Conservation (phyloP, 495 filamentous ascomycete species). For the Penicillium subrubescens region DNA sequence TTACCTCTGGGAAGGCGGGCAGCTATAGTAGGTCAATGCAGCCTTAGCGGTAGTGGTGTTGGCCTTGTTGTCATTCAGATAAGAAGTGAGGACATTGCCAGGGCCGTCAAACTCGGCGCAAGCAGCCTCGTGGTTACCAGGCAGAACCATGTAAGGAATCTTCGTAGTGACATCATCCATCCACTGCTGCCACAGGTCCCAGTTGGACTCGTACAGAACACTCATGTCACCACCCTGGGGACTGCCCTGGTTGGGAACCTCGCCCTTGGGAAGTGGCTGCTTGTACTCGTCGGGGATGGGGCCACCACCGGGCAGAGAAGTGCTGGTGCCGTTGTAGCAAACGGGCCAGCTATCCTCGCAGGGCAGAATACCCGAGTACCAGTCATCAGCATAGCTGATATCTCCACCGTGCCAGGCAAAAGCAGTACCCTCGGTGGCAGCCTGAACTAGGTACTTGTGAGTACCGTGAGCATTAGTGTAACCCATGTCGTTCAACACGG, state of each 20-base stretch:
- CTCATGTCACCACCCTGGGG: slow-evolving; percentile 53
- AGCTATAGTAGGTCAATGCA: slow-evolving; percentile 54
- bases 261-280: slow-evolving; percentile 47
- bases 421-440: slow-evolving; percentile 39
- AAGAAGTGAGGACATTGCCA: slow-evolving; percentile 48
- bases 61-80: slow-evolving; percentile 40
- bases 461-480: slow-evolving; percentile 53
- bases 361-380: slow-evolving; percentile 53
- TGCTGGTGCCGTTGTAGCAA: slow-evolving; percentile 55
- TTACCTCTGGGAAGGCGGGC: slow-evolving; percentile 53
- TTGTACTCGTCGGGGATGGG: slow-evolving; percentile 40
- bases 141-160: slow-evolving; percentile 51
- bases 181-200: slow-evolving; percentile 55
- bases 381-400: slow-evolving; percentile 52
- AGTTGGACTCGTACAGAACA: slow-evolving; percentile 51
- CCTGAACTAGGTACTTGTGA: slow-evolving; percentile 41
- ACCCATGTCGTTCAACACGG: slow-evolving; percentile 52
- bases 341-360: slow-evolving; percentile 52
- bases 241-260: slow-evolving; percentile 51
- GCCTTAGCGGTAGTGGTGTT: slow-evolving; percentile 31
- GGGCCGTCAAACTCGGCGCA: slow-evolving; percentile 55
- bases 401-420: slow-evolving; percentile 58
- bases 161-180: slow-evolving; percentile 40
- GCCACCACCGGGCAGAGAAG: slow-evolving; percentile 35
- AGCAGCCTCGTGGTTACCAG: slow-evolving; percentile 52